A percentile compares a stretch with the other conserved stretches of the same genome.
Conservation (phyloP, 257 asterid species). For the Jasminum sambac region DNA sequence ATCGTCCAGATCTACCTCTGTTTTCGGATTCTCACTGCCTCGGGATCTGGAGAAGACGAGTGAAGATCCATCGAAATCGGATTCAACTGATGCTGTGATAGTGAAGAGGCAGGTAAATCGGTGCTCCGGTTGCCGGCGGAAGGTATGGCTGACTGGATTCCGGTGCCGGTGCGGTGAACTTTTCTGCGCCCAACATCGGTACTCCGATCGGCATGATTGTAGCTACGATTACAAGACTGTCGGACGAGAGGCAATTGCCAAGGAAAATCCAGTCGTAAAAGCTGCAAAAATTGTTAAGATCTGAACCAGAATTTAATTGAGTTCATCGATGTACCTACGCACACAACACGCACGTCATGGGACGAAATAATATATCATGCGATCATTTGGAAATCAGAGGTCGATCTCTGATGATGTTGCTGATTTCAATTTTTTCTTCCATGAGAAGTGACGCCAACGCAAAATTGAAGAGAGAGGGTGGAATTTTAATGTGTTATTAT, state of each 20-base stretch:
- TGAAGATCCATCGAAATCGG: slow-evolving; percentile 30
- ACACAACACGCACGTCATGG: background rate
- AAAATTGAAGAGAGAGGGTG: background rate
- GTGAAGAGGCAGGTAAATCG: slow-evolving; percentile 44
- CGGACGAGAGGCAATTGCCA: slow-evolving; percentile 12
- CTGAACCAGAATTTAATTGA: background rate
- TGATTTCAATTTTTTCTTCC: background rate
- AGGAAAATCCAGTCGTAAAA: slow-evolving; percentile 12
- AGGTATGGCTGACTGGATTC: slow-evolving; percentile 10
- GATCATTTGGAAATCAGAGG: background rate
- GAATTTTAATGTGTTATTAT: background rate
- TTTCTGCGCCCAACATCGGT: background rate
- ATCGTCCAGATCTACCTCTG: slow-evolving; percentile 27
- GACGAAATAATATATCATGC: background rate
- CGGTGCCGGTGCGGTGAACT: slow-evolving; percentile 14
- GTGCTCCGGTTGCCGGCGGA: slow-evolving; percentile 35
- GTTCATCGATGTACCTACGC: background rate
- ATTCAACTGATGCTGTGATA: background rate
- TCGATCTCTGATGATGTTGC: slow-evolving; percentile 6
- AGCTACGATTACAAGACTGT: slow-evolving; percentile 9
- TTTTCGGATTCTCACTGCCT: slow-evolving; percentile 23
- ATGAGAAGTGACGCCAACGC: background rate
- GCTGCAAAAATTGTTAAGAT: slow-evolving; percentile 10
- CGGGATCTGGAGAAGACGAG: slow-evolving; percentile 23
- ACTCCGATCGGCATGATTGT: slow-evolving; percentile 5